Evolutionary conservation across 208 protist genomes (phyloP), one percentile per base, ranked within the genome.

Genomic region (Porcisia deanei): DNA sequence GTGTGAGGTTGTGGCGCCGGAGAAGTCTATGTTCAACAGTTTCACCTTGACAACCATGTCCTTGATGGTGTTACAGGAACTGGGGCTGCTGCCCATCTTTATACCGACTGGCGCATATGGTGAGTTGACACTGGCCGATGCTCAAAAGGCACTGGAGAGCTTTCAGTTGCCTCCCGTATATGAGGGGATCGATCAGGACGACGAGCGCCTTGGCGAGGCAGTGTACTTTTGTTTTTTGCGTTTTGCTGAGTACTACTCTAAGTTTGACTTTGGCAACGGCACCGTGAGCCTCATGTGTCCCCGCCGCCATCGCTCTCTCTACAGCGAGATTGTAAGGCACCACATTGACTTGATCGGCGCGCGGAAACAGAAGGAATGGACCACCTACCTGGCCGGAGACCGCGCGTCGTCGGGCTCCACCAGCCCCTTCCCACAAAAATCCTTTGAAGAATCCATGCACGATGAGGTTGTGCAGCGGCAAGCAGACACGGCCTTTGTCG

Each of bases 41-140:
- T 97, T 97, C 72, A 94, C 94, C 74, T 83, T 96, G 49, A 97
- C 94, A 1, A 94, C 88, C 20, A 97, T 97, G 91, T 78, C 91
- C 8, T 82, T 95, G 45, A 97, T 95, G 94, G 94, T 97, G 65
- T 77, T 97, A 67, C 94, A 97, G 81, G 94, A 97, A 75, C 82
- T 97, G 41, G 89, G 89, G 6, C 79, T 97, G 69, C 74, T 97
- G 22, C 94, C 94, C 10, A 77, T 95, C 47, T 96, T 97, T 66
- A 66, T 75, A 6, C 85, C 90, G 0, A 95, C 88, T 25, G 91
- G 91, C 9, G 71, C 85, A 14, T 87, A 92, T 65, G 89, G 91
- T 3, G 86, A 97, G 83, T 84, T 97, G 25, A 94, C 91, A 9
- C 45, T 94, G 41, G 43, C 66, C 20, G 91, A 97, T 71, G 94